phyloP scores from a whole-genome alignment of 1,284 basidiomycete genomes.

The Coniferiporia weirii region DNA sequence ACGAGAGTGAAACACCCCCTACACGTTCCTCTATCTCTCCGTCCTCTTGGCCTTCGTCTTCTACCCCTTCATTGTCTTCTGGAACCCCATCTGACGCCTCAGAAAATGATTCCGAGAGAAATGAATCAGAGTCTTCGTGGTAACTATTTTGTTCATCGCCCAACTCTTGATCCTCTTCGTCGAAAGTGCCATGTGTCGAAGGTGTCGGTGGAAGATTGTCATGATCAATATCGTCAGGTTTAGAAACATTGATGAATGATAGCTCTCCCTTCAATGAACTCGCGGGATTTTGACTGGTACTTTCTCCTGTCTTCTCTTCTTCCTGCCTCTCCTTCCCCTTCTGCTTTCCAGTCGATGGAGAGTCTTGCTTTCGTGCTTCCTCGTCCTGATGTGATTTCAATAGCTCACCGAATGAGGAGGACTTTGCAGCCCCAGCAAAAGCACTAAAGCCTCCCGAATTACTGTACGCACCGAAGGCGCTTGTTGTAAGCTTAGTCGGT shows the following conservation, averaged over 20 bases:
- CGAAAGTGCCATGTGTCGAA: slow-evolving; percentile 15
- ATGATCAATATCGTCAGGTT: slow-evolving; percentile 15
- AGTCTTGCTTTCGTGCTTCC: slow-evolving; percentile 4
- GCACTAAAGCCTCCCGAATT: slow-evolving; percentile 37
- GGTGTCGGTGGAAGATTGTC: slow-evolving; percentile 17
- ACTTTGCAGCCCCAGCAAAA: slow-evolving; percentile 28
- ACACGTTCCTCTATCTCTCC: slow-evolving; percentile 26
- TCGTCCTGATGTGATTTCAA: slow-evolving; percentile 27
- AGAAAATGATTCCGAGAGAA: slow-evolving; percentile 20
- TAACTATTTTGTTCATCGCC: slow-evolving; percentile 22
- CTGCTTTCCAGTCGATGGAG: background rate
- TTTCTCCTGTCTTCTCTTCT: slow-evolving; percentile 22
- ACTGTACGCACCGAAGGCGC: slow-evolving; percentile 35
- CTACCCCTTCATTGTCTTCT: slow-evolving; percentile 25
- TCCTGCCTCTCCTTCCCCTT: background rate
- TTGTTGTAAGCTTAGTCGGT: slow-evolving; percentile 30
- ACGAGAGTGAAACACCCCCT: slow-evolving; percentile 7
- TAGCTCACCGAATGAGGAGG: slow-evolving; percentile 36
- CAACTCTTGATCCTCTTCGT: slow-evolving; percentile 19
- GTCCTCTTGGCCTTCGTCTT: slow-evolving; percentile 26
- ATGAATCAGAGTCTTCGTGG: slow-evolving; percentile 21
- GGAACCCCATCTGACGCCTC: slow-evolving; percentile 22
- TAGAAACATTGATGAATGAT: slow-evolving; percentile 9
- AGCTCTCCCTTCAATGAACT: background rate
- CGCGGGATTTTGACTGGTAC: background rate